These are phyloP conservation scores for Jackrogersella multiformis DNA, from an alignment of 495 filamentous ascomycete genomes.

Conservation along the genomic window DNA sequence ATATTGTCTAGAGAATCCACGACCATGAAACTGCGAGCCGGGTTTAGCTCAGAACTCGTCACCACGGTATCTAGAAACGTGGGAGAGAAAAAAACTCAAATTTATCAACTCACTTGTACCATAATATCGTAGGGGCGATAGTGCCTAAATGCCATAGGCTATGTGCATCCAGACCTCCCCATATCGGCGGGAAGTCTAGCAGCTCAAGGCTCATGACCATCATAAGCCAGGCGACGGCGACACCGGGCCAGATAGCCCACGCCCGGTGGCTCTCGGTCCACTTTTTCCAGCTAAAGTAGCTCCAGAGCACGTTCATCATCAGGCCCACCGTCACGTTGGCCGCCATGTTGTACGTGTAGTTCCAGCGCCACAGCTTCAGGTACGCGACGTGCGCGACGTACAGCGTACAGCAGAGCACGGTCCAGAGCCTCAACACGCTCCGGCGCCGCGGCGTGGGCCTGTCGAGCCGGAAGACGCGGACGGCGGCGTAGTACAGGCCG, in stretches of 20 bases:
- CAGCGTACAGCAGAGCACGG: conserved; percentile 70
- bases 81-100: too few relatives aligned
- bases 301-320: conserved; percentile 86
- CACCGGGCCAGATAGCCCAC: conserved; percentile 91
- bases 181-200: conserved; percentile 88
- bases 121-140: conserved; percentile 86
- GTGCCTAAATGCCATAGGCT: conserved; percentile 96
- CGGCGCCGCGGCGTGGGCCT: conserved; percentile 63
- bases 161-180: conserved; percentile 89
- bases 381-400: conserved; percentile 85
- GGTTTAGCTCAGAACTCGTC: conserved; percentile 12
- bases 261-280: conserved; percentile 72
- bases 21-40: conserved; percentile 71
- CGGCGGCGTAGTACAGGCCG: conserved; percentile 82
- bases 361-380: conserved; percentile 85
- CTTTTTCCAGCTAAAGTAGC: conserved; percentile 76
- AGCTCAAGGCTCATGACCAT: conserved; percentile 95
- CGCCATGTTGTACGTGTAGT: conserved; percentile 97
- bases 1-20: conserved; percentile 82
- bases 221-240: conserved; percentile 93
- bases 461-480: conserved; percentile 86
- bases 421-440: conserved; percentile 76
- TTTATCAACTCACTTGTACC: conserved; percentile 84
- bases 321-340: conserved; percentile 88
- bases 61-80: background rate